Evolutionary conservation across 345 rosid species (phyloP).

Genomic region (Limnanthes douglasii): DNA sequence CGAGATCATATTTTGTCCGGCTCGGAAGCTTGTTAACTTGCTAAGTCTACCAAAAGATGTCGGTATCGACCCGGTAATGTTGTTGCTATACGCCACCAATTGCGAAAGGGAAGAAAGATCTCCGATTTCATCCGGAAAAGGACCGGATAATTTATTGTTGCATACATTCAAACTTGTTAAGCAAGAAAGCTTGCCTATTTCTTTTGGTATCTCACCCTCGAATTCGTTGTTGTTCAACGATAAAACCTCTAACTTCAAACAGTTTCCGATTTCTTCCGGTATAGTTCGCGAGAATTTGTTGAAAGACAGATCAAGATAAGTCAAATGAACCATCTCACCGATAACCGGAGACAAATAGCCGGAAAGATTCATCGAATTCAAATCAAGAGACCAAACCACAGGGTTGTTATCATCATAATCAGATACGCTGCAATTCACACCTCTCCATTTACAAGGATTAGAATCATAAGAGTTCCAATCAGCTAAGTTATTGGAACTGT

Average conservation of each 20-base stretch:
- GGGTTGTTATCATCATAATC: slow-evolving; percentile 20
- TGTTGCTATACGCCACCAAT: slow-evolving; percentile 55
- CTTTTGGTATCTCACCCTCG: slow-evolving; percentile 42
- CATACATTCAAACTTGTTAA: slow-evolving; percentile 37
- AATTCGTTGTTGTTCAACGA: slow-evolving; percentile 45
- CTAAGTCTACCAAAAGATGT: slow-evolving; percentile 49
- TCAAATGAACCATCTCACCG: slow-evolving; percentile 50
- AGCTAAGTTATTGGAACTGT: slow-evolving; percentile 20
- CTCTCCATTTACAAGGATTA: slow-evolving; percentile 71
- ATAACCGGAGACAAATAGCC: slow-evolving; percentile 66
- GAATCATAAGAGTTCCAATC: slow-evolving; percentile 57
- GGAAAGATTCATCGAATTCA: slow-evolving; percentile 45
- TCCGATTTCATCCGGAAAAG: slow-evolving; percentile 59
- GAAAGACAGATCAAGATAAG: slow-evolving; percentile 51
- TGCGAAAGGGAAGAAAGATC: slow-evolving; percentile 39
- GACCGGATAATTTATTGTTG: slow-evolving; percentile 69
- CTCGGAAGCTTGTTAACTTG: slow-evolving; percentile 39
- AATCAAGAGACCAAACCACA: slow-evolving; percentile 35
- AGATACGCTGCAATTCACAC: slow-evolving; percentile 47
- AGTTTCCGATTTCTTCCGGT: slow-evolving; percentile 49
- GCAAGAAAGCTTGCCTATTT: slow-evolving; percentile 28
- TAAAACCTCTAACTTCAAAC: slow-evolving; percentile 40
- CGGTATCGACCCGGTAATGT: slow-evolving; percentile 55
- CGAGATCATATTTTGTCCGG: slow-evolving; percentile 77
- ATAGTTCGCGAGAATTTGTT: slow-evolving; percentile 39